These are phyloP conservation scores for Pseudogymnoascus sp. DNA, from an alignment of 2,329 filamentous ascomycete genomes.

Conservation along the genomic window DNA sequence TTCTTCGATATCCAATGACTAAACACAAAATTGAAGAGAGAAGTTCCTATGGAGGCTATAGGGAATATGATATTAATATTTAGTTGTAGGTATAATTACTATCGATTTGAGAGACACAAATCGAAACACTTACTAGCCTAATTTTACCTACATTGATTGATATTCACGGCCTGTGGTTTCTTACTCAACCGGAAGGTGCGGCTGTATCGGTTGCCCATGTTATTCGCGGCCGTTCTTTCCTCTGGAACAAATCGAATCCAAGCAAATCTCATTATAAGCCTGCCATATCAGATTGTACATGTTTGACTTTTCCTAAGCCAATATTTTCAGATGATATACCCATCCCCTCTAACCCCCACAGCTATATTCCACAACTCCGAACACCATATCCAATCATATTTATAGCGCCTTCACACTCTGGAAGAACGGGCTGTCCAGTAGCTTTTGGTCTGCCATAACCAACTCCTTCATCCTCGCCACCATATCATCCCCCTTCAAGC, in stretches of 20 bases:
- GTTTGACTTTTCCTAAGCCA: neutral
- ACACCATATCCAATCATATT: slow-evolving; percentile 7
- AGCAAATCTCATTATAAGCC: neutral
- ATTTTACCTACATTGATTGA: neutral
- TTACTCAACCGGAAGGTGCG: neutral
- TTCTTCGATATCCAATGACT: slow-evolving; percentile 1
- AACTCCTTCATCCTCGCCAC: slow-evolving; percentile 71
- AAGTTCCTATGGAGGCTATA: neutral
- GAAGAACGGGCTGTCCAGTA: slow-evolving; percentile 63
- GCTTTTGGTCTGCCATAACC: slow-evolving; percentile 62
- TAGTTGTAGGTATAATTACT: neutral
- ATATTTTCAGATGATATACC: neutral
- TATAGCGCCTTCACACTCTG: slow-evolving; percentile 41
- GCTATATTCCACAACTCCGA: slow-evolving; percentile 1
- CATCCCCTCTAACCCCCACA: neutral
- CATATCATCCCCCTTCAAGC: slow-evolving; percentile 67
- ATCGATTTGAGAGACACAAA: neutral
- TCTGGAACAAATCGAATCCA: neutral
- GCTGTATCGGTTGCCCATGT: neutral
- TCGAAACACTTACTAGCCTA: neutral
- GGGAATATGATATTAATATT: neutral
- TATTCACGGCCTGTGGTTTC: neutral
- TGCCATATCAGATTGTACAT: neutral
- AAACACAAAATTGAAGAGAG: neutral
- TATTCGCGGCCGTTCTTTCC: neutral